Evolutionary conservation across 2,329 filamentous ascomycete genomes (phyloP), one percentile per base, ranked within the genome.

Genomic region (Colletotrichum sp.): DNA sequence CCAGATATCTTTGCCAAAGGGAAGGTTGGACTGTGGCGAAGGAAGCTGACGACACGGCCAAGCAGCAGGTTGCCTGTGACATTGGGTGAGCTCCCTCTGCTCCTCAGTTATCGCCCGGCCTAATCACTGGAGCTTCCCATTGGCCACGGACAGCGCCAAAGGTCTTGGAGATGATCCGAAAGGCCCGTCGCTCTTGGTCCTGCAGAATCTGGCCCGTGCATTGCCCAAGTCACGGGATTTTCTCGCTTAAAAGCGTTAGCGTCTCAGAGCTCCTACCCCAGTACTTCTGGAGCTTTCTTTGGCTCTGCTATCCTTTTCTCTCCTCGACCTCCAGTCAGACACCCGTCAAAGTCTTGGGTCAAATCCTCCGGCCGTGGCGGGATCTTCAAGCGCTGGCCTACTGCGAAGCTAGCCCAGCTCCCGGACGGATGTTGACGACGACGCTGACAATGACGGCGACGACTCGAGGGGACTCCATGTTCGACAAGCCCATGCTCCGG

Each of bases 41-140:
- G 73, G 77, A 65, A 82, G 78, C 78, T 78, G 66, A 76, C 71
- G 75, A 77, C 28, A 82, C 44, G 6, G 71, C 36, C 21, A 52
- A 60, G 39, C 12, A 13, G 82, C 12, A 13, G 82, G 71, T 36
- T 13, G 82, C 70, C 79, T 84, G 84, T 84, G 44, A 52, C 64
- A 52, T 62, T 73, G 77, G 65, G 24, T n/a, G 15, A 66, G 21
- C 57, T 60, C 44, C 44, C 44, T 49, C 44, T 52, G n/a, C 44
- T 21, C 44, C 44, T 52, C 49, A 32, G 39, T 28, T 67, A 67
- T 63, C 62, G 36, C 64, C 71, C 69, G 62, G 28, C 39, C 60
- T 21, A 52, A 60, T 74, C 69, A 32, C 24, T 39, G 16, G 52
- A 79, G 74, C 74, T 77, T 73, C 73, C 57, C 60, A 79, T 79